Evolutionary conservation across 805 yeast species (phyloP), one percentile per base, ranked within the genome.

Genomic region (Sungouiozyma ichnusensis): DNA sequence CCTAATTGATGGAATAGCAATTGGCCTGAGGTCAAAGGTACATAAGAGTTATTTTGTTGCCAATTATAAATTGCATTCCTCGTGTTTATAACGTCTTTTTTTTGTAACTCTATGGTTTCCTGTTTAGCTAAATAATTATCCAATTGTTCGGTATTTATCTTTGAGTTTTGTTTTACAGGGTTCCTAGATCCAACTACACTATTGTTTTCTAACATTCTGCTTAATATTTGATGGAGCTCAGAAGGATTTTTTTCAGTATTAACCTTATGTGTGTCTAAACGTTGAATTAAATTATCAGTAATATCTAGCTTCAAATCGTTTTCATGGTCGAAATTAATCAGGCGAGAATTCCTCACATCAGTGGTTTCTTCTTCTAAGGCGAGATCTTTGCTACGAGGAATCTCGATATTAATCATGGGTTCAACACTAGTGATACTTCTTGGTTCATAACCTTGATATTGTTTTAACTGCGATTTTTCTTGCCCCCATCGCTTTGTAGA

Each of bases 61-160:
- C 64, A 60, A 27, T 50, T 41, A 39, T 55, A 60, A 4, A 38
- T 40, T 19, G 47, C 47, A 31, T 46, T 45, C 17, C 50, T 49
- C 34, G 49, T 49, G 44, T 52, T 48, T 3, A 52, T 47, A 16
- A 50, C 41, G 17, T 44, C 40, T 33, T 40, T 48, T n/a, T 48
- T 49, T 33, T 50, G 55, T 19, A 36, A 41, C 37, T 53, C 53
- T 19, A 51, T 48, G 13, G 37, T 44, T 33, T 50, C 58, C 11
- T 50, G 48, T 16, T 44, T 46, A 13, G 49, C 39, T 7, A 59
- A 38, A 39, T 57, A 58, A 3, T 43, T 40, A 33, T 49, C 43
- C n/a, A 55, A 33, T 15, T 33, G n/a, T 33, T 39, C 16, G 3
- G 3, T 6, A 20, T 40, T 27, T n/a, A 27, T 9, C 19, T 33